Base-by-base conservation (phyloP, 2,329 filamentous ascomycete genomes). In the Penicillium sp. region DNA sequence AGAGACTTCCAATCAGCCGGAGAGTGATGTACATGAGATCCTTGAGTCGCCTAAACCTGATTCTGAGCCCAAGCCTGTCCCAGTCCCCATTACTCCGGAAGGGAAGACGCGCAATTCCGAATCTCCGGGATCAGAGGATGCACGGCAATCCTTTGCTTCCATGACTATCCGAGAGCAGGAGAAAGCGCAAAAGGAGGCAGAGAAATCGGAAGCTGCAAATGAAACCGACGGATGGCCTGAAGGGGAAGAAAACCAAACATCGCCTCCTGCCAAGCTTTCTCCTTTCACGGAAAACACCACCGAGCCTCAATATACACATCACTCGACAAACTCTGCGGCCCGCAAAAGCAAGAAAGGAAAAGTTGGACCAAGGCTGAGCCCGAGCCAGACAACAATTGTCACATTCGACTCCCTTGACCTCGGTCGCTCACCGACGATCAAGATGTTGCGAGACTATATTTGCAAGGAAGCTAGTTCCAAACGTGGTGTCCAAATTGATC, bases 331-430 rank as follows among this genome's bases (percentile, higher is more conserved):
- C 15, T 51, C 23, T 31, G 64, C 62, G 24, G 29, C 44, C 7
- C 41, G 41, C 18, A 58, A 56, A 26, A 9, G 43, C 44, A 65
- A 63, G 57, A 65, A 63, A 70, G 63, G 71, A 67, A 51, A 56
- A 45, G 28, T 56, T 56, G 51, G 59, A 56, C 29, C 60, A 62
- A 81, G 76, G 56, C 73, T 75, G 52, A 76, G 83, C 48, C 72
- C 76, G 1, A 74, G 74, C 8, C 79, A 84, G 46, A 85, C 90
- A 1, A 82, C 83, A 33, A 91, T 97, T 56, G 85, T 97, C 58
- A 90, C 90, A 0, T 81, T 97, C 24, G 94, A 99, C 70, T 97
- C 94, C 0, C 79, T 97, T 1, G 86, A 85, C n/a, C 64, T 71
- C 4, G 42, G 76, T 0, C 90, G 92, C 60, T 77, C 81, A 1